phyloP scores from a whole-genome alignment of 2,329 filamentous ascomycete genomes.

The Dryadomyces quercivorus region DNA sequence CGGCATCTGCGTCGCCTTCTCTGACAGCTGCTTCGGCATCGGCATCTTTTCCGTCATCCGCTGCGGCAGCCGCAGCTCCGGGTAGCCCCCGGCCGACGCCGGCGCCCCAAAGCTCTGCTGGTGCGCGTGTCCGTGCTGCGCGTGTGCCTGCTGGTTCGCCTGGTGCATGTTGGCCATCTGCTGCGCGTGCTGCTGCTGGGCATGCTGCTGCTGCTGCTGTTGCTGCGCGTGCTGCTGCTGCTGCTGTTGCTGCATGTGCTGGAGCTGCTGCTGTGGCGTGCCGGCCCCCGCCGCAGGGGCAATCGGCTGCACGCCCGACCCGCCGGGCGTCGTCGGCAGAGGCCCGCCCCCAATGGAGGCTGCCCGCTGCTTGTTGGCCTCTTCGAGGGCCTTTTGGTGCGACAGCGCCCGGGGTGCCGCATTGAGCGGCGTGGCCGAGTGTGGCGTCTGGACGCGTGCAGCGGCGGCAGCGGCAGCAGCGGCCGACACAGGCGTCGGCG shows the following conservation, averaged over 20 bases:
- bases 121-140: constrained; percentile 7
- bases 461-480: background rate
- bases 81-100: background rate
- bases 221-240: constrained; percentile 37
- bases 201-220: constrained; percentile 34
- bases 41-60: constrained; percentile 53
- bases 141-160: constrained; percentile 11
- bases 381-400: constrained; percentile 36
- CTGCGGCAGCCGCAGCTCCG: constrained; percentile 12
- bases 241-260: constrained; percentile 70
- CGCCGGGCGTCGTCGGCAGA: constrained; percentile 5
- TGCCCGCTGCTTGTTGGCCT: constrained; percentile 29
- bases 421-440: constrained; percentile 28
- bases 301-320: constrained; percentile 2
- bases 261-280: constrained; percentile 5
- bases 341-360: constrained; percentile 10
- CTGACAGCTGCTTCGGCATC: constrained; percentile 67
- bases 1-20: constrained; percentile 55
- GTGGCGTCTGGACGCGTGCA: constrained; percentile 22
- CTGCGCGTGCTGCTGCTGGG: constrained; percentile 68
- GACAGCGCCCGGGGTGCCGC: constrained; percentile 30
- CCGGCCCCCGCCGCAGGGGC: constrained; percentile 1
- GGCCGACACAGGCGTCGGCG: constrained; percentile 20
- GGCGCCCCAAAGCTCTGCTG: constrained; percentile 13
- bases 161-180: constrained; percentile 40